Percentiles rank a stretch among this genome's conserved stretches.
Evolutionary conservation across 1,139 yeast species (phyloP).

Genomic region (Kluyveromyces marxianus): DNA sequence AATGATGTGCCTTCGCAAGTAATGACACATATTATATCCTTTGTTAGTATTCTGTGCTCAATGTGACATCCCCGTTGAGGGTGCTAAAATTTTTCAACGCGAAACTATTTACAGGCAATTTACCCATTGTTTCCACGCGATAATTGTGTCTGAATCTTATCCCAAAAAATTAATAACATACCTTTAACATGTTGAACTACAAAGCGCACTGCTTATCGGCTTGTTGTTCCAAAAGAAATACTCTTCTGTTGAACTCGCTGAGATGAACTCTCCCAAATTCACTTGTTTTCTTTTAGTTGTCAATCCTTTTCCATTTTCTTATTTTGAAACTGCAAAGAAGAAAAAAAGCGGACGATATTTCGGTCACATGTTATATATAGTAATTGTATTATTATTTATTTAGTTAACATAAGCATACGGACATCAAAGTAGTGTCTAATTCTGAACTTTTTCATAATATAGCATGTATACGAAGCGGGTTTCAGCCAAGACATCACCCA

Average conservation of each 20-base stretch:
- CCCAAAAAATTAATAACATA: neutral
- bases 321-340: neutral
- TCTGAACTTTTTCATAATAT: conserved; percentile 48
- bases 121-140: too few species aligned
- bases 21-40: neutral
- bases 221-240: too few species aligned
- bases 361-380: too few species aligned
- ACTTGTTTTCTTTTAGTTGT: neutral
- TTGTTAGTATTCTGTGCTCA: conserved; percentile 5
- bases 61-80: neutral
- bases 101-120: neutral
- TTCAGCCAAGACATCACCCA: conserved; percentile 56
- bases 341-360: neutral
- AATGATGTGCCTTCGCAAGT: neutral
- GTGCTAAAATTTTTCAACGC: neutral
- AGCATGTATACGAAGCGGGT: conserved; percentile 74
- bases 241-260: too few species aligned
- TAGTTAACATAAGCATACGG: too few species aligned
- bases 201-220: too few species aligned
- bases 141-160: too few species aligned
- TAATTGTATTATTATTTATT: too few species aligned
- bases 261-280: too few species aligned
- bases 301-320: neutral
- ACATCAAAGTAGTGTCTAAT: too few species aligned
- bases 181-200: neutral